Conservation (phyloP, 495 filamentous ascomycete species). For the Aspergillus mulundensis region DNA sequence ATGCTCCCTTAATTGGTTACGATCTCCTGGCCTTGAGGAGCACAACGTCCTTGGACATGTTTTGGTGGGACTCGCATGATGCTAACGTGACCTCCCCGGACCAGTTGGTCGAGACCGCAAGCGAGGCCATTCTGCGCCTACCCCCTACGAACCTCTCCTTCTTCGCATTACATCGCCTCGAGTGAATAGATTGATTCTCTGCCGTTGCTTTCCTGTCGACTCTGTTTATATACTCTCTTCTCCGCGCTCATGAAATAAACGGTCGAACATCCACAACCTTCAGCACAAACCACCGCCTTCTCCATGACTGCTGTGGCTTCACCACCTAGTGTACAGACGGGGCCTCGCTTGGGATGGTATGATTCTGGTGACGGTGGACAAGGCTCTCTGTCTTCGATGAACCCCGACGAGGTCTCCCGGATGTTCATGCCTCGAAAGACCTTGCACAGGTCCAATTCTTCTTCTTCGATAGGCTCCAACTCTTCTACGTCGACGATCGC, state of each 20-base stretch:
- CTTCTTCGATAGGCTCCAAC: conserved; percentile 73
- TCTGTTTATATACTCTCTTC: conserved; percentile 12
- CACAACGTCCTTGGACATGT: background rate
- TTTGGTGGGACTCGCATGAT: conserved; percentile 16
- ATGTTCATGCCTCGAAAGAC: conserved; percentile 86
- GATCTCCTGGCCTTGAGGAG: conserved; percentile 1
- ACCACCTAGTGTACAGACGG: conserved; percentile 81
- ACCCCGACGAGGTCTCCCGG: conserved; percentile 78
- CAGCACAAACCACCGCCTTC: conserved; percentile 30
- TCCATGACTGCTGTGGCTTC: conserved; percentile 96
- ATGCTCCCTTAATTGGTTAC: background rate
- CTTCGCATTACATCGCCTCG: conserved; percentile 5
- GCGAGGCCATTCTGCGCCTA: conserved; percentile 10
- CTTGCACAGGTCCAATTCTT: conserved; percentile 80
- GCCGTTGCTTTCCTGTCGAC: background rate
- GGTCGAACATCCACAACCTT: conserved; percentile 9
- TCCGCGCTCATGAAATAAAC: conserved; percentile 22
- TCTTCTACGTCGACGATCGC: conserved; percentile 48
- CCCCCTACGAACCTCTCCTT: conserved; percentile 3
- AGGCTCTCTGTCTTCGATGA: conserved; percentile 73
- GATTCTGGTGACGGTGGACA: conserved; percentile 66
- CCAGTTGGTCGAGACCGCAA: conserved; percentile 13
- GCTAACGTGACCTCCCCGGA: conserved; percentile 23
- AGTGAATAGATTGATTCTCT: conserved; percentile 3
- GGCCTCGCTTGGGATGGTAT: conserved; percentile 59